Conservation (phyloP, 2,329 filamentous ascomycete genomes). For the Uncinocarpus reesii region DNA sequence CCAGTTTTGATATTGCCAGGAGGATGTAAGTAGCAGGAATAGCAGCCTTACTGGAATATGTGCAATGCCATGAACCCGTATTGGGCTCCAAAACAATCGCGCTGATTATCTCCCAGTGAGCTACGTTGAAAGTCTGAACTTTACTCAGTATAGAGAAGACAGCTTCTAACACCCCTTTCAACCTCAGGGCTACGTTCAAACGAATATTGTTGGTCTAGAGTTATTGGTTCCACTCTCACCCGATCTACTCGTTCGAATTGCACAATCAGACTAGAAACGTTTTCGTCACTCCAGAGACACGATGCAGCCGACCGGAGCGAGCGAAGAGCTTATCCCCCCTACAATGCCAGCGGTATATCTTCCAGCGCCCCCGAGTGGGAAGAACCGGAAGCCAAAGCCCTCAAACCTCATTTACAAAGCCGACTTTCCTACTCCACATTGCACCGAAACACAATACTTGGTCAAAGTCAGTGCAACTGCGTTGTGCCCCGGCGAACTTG, state of each 20-base stretch:
- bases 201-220: too few species aligned
- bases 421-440: slow-evolving; percentile 30
- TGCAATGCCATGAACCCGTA: too few species aligned
- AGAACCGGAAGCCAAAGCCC: slow-evolving; percentile 18
- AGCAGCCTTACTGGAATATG: too few species aligned
- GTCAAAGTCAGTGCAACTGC: slow-evolving; percentile 33
- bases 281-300: background rate
- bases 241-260: background rate
- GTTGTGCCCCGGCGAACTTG: slow-evolving; percentile 32
- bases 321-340: slow-evolving; percentile 28
- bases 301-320: slow-evolving; percentile 24
- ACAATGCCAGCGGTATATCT: slow-evolving; percentile 34
- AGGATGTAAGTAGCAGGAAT: too few species aligned
- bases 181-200: too few species aligned
- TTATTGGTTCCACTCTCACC: too few species aligned
- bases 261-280: background rate
- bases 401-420: slow-evolving; percentile 27
- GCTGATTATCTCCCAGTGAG: too few species aligned
- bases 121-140: too few species aligned
- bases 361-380: slow-evolving; percentile 19
- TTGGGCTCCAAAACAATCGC: too few species aligned
- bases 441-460: slow-evolving; percentile 31
- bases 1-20: too few species aligned
- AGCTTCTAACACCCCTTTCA: too few species aligned
- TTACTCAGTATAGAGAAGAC: too few species aligned